These are phyloP conservation scores for Pezicula neosporulosa DNA, from an alignment of 2,329 filamentous ascomycete genomes.

Conservation along the genomic window DNA sequence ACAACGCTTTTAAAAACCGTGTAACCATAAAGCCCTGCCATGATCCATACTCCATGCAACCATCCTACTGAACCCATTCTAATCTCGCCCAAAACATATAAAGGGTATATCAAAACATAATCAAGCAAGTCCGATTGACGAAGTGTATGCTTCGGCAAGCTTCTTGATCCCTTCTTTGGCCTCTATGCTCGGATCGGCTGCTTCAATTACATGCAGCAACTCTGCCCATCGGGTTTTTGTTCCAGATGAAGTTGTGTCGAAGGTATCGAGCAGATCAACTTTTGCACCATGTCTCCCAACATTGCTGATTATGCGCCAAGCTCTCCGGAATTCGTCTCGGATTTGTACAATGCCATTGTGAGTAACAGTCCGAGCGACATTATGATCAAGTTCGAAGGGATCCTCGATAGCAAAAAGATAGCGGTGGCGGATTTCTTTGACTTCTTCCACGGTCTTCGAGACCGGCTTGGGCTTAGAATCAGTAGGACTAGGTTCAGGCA, in stretches of 20 bases:
- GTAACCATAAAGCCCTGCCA: no score
- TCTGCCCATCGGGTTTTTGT: constrained; percentile 13
- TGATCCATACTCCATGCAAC: no score
- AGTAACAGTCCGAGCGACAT: constrained; percentile 82
- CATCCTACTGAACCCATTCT: no score
- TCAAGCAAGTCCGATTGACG: no score
- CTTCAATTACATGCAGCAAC: constrained; percentile 23
- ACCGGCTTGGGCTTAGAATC: constrained; percentile 10
- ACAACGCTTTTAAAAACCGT: no score
- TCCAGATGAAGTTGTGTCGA: constrained; percentile 12
- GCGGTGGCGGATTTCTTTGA: constrained; percentile 70
- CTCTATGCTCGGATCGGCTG: constrained; percentile 3
- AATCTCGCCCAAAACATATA: no score
- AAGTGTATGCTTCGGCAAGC: no score
- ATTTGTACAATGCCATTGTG: constrained; percentile 80
- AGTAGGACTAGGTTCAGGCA: constrained; percentile 3
- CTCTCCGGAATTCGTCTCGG: constrained; percentile 78
- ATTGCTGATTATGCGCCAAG: constrained; percentile 65
- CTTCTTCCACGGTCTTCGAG: constrained; percentile 23
- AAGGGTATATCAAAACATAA: no score
- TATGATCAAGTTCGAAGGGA: constrained; percentile 85
- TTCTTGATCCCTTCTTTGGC: no score
- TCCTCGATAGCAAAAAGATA: constrained; percentile 91
- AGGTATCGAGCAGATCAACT: constrained; percentile 9
- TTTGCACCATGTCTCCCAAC: constrained; percentile 37